Conservation (phyloP, 345 rosid genomes). For the Ceriops tagal region DNA sequence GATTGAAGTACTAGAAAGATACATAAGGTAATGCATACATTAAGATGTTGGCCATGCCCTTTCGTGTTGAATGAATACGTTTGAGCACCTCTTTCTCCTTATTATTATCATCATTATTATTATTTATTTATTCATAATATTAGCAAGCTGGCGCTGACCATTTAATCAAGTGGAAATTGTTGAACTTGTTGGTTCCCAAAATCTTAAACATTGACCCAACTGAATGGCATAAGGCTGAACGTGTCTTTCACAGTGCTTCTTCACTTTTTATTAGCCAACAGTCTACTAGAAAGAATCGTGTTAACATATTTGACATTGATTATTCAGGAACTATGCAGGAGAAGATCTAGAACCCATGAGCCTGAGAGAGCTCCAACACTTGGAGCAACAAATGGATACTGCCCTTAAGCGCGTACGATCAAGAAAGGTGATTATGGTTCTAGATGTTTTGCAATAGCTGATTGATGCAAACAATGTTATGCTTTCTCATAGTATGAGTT, state of each 20-base stretch:
- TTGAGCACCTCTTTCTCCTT: no score
- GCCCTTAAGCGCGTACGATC: constrained; percentile 70
- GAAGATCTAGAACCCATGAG: constrained; percentile 60
- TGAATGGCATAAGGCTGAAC: no score
- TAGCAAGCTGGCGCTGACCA: no score
- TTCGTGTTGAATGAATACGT: no score
- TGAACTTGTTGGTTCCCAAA: no score
- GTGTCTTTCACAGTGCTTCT: no score
- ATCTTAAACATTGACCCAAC: no score
- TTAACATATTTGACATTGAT: background rate
- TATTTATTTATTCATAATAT: no score
- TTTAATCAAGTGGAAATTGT: no score
- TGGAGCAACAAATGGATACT: constrained; percentile 79
- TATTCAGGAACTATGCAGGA: constrained; percentile 56
- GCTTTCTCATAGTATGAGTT: background rate
- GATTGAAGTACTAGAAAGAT: constrained; percentile 58
- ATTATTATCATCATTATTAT: no score
- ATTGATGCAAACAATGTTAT: background rate
- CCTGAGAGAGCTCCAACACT: constrained; percentile 61
- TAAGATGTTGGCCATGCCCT: background rate
- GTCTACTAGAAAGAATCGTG: background rate
- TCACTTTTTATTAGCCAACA: no score
- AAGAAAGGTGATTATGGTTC: constrained; percentile 45
- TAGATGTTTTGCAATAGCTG: background rate
- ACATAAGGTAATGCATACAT: constrained; percentile 8